Evolutionary conservation across 2,329 filamentous ascomycete species (phyloP).

Genomic region (Penicillium digitatum): DNA sequence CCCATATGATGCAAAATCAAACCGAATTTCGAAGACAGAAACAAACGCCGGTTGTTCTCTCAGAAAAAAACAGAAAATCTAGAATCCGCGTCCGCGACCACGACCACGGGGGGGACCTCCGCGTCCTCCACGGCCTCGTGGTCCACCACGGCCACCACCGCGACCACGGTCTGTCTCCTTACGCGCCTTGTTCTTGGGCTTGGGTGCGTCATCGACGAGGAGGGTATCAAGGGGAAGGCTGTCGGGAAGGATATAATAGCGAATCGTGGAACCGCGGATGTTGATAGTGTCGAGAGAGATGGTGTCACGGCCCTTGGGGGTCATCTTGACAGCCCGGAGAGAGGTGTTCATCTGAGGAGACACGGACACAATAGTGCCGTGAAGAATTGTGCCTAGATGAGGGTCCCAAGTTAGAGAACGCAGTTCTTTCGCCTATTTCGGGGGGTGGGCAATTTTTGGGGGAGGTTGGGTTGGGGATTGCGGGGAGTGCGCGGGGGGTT

Average conservation of each 20-base stretch:
- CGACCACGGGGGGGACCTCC: constrained; percentile 50
- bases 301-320: constrained; percentile 77
- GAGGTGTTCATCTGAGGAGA: constrained; percentile 98
- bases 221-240: constrained; percentile 91
- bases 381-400: constrained; percentile 77
- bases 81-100: constrained; percentile 52
- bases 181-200: constrained; percentile 98
- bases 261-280: constrained; percentile 90
- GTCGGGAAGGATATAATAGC: constrained; percentile 95
- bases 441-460: not conserved
- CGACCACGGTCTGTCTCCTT: constrained; percentile 68
- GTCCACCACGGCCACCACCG: constrained; percentile 42
- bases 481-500: constrained; percentile 7
- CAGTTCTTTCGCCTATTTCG: not conserved
- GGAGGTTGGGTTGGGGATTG: not conserved
- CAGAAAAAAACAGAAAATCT: constrained; percentile 23
- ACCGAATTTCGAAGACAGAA: constrained; percentile 21
- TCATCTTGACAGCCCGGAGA: constrained; percentile 95
- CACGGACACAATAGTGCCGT: constrained; percentile 94
- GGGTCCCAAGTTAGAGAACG: constrained; percentile 2
- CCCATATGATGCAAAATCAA: constrained; percentile 24
- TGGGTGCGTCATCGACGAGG: constrained; percentile 91
- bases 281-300: constrained; percentile 92
- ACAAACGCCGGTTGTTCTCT: constrained; percentile 21
- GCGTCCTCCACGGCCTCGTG: constrained; percentile 49